Conservation (phyloP, 768 basidiomycete genomes). For the Tulasnella sp. region DNA sequence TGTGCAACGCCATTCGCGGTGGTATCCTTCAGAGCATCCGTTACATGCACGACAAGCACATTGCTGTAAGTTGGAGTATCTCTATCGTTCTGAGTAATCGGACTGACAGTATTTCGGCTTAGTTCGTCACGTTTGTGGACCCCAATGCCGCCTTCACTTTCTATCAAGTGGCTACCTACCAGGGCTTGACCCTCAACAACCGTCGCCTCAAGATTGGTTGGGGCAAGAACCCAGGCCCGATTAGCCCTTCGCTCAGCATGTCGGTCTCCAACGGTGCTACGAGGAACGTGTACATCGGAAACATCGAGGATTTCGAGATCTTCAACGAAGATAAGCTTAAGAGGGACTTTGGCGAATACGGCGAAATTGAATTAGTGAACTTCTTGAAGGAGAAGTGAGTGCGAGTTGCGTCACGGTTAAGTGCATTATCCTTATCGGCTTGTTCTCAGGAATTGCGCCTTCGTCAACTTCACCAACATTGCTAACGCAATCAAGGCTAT, state of each 20-base stretch:
- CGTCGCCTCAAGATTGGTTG: constrained; percentile 95
- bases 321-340: constrained; percentile 90
- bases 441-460: constrained; percentile 80
- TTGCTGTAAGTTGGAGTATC: constrained; percentile 65
- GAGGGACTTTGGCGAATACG: constrained; percentile 92
- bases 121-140: constrained; percentile 98
- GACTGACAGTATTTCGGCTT: not conserved
- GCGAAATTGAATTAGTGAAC: constrained; percentile 96
- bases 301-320: constrained; percentile 91
- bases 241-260: constrained; percentile 79
- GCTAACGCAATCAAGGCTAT: constrained; percentile 98
- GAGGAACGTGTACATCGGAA: constrained; percentile 95
- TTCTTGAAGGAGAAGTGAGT: constrained; percentile 92
- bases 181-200: constrained; percentile 89
- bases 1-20: constrained; percentile 96
- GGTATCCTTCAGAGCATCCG: constrained; percentile 93
- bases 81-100: constrained; percentile 28
- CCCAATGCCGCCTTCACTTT: constrained; percentile 91
- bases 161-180: constrained; percentile 87
- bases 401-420: not conserved
- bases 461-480: constrained; percentile 94
- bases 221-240: constrained; percentile 93
- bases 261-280: constrained; percentile 93
- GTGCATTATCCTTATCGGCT: constrained; percentile 33
- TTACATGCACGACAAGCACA: constrained; percentile 97